Evolutionary conservation across 2,329 filamentous ascomycete species (phyloP), one percentile per base, ranked within the genome.

Genomic region (Fusarium liriodendri): DNA sequence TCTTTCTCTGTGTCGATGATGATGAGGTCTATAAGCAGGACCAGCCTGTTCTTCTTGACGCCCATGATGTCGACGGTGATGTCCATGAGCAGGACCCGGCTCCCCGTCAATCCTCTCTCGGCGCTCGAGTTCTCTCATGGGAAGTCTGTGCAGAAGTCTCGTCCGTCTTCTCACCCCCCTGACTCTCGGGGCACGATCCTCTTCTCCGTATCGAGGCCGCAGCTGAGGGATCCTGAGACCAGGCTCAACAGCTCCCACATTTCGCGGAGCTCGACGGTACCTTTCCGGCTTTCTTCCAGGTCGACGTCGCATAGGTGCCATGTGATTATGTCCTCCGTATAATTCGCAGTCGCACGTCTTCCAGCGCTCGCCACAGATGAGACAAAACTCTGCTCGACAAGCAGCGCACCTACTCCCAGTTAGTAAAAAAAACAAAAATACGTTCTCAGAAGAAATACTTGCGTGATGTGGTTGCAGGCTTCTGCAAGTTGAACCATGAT

Each of bases 361-460:
- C 86, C 86, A 88, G 5, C 0, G 4, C 0, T 20, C 16, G 6
- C 86, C 86, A 47, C 87, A 89, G 0, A 78, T 18, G 42, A 88
- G 88, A 73, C 87, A 89, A 72, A 89, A 90, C n/a, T 88, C 33
- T 0, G 80, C 75, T 0, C 81, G 75, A 59, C 88, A 90, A 2
- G 27, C 13, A 32, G 60, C 78, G 59, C 87, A 90, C 20, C 69
- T 73, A 22, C 18, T 27, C 40, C 20, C 11, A 25, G 47, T 63
- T 42, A 63, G 35, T 13, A 22, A 27, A 52, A 22, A 27, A 52
- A 18, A 6, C 6, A 16, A 29, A 16, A 6, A 20, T 6, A 8
- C 14, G 3, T 11, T 13, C 2, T 9, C n/a, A 42, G 13, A 11
- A 2, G 2, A 2, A 32, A 8, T 18, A 64, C 62, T 64, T 45